phyloP scores from a whole-genome alignment of 495 filamentous ascomycete genomes.

The Astrocystis sublimbata region DNA sequence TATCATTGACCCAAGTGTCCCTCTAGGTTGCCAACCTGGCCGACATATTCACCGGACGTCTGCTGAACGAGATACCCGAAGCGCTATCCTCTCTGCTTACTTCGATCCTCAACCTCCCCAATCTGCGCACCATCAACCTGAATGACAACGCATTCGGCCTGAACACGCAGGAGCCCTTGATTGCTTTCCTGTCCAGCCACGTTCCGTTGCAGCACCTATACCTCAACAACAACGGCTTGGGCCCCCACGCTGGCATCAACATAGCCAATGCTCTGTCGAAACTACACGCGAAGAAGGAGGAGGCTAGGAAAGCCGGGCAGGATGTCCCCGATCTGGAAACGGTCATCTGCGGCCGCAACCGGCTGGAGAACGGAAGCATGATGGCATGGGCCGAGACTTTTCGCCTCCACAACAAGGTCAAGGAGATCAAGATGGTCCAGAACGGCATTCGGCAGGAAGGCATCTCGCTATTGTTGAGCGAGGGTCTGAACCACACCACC shows the following conservation, averaged over 20 bases:
- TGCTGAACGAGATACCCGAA: conserved; percentile 89
- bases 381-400: conserved; percentile 87
- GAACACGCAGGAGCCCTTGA: conserved; percentile 80
- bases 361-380: conserved; percentile 95
- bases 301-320: conserved; percentile 64
- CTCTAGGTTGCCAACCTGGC: conserved; percentile 79
- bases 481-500: conserved; percentile 69
- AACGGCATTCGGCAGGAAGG: conserved; percentile 97
- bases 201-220: conserved; percentile 87
- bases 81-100: conserved; percentile 83
- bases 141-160: conserved; percentile 98
- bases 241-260: conserved; percentile 80
- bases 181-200: conserved; percentile 82
- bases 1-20: conserved; percentile 43
- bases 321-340: conserved; percentile 83
- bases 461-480: conserved; percentile 70
- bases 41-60: conserved; percentile 95
- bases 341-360: conserved; percentile 91
- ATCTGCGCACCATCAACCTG: conserved; percentile 88
- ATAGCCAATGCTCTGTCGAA: conserved; percentile 82
- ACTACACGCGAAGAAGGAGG: conserved; percentile 73
- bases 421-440: conserved; percentile 94
- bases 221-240: conserved; percentile 98
- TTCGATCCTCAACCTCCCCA: conserved; percentile 76
- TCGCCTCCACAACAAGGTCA: conserved; percentile 73